phyloP scores from a whole-genome alignment of 2,329 filamentous ascomycete species.

The Alternaria sp. region DNA sequence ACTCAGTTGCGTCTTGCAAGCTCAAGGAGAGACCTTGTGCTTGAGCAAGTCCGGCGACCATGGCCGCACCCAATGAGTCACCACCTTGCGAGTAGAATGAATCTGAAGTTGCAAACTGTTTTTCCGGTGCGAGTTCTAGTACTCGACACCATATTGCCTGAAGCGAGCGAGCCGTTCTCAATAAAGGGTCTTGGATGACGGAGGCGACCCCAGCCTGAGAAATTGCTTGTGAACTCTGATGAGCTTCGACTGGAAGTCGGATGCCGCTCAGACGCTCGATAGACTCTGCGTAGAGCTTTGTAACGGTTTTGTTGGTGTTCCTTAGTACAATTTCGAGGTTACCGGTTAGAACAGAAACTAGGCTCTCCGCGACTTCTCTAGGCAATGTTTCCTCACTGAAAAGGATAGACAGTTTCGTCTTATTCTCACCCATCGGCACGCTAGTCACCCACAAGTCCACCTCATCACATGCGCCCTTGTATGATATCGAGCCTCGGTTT shows the following conservation, averaged over 20 bases:
- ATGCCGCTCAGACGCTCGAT: neutral
- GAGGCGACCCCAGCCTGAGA: neutral
- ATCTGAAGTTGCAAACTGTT: neutral
- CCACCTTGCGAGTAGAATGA: neutral
- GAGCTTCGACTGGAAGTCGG: neutral
- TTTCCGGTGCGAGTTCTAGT: neutral
- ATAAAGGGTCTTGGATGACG: neutral
- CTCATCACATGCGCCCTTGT: neutral
- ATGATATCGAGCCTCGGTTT: neutral
- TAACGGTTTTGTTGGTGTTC: neutral
- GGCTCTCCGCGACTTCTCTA: neutral
- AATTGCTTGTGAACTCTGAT: neutral
- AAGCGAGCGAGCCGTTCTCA: neutral
- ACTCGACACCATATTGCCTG: neutral
- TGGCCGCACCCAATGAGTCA: neutral
- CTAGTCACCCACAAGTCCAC: neutral
- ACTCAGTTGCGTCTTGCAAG: neutral
- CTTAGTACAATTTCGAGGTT: neutral
- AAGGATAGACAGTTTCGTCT: neutral
- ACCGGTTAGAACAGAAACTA: neutral
- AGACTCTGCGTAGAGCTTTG: neutral
- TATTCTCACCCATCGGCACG: neutral
- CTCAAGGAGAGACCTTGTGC: neutral
- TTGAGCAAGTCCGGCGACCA: neutral
- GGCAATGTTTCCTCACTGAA: neutral